These are phyloP conservation scores for Trametes punicea DNA, from an alignment of 768 basidiomycete genomes.

Conservation along the genomic window DNA sequence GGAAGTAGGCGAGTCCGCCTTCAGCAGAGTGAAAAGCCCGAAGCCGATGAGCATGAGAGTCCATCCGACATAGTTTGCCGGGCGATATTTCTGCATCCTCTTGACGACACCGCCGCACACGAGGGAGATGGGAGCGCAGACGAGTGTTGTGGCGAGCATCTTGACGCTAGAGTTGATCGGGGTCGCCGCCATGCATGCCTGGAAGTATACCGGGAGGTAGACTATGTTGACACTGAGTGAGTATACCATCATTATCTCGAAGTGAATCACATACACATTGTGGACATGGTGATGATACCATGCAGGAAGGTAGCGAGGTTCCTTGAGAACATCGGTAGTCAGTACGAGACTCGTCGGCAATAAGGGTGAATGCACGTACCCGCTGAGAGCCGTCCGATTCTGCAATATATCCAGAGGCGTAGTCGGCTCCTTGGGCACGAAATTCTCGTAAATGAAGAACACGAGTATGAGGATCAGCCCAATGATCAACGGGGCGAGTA, in stretches of 20 bases:
- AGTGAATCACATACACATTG: neutral
- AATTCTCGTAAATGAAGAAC: constrained; percentile 21
- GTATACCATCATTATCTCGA: neutral
- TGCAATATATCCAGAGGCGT: constrained; percentile 20
- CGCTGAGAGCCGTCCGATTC: neutral
- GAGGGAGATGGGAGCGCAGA: constrained; percentile 38
- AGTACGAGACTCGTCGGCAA: too few species aligned
- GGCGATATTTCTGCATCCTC: constrained; percentile 35
- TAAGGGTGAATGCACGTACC: neutral
- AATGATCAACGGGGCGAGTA: constrained; percentile 40
- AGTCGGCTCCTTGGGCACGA: constrained; percentile 16
- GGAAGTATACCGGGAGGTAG: constrained; percentile 40
- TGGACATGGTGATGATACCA: constrained; percentile 5
- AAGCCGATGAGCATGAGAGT: constrained; percentile 32
- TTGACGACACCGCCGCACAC: constrained; percentile 37
- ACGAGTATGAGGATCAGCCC: constrained; percentile 34
- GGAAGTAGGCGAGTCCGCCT: constrained; percentile 18
- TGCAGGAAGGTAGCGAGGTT: constrained; percentile 10
- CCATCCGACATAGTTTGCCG: constrained; percentile 37
- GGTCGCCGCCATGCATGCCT: constrained; percentile 37
- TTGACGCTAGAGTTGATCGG: constrained; percentile 37
- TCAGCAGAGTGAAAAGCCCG: constrained; percentile 33
- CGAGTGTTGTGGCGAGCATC: constrained; percentile 28
- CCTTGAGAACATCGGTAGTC: neutral
- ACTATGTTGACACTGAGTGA: constrained; percentile 25